These are phyloP conservation scores for Xylariaceae sp. DNA, from an alignment of 2,329 filamentous ascomycete genomes.

Conservation along the genomic window DNA sequence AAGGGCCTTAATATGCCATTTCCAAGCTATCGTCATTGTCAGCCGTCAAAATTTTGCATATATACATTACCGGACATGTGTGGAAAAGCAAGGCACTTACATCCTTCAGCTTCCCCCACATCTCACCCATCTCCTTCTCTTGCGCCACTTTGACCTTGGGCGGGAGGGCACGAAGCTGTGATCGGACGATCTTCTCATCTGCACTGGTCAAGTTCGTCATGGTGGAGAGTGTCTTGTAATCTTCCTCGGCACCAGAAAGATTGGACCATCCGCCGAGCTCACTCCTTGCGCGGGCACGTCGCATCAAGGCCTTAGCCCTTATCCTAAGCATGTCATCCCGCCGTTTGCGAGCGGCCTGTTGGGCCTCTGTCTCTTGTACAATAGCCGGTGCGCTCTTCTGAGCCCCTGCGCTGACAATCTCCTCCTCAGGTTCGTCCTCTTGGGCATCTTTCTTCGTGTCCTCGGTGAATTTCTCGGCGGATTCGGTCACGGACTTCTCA, in stretches of 20 bases:
- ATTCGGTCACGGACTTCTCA: constrained; percentile 43
- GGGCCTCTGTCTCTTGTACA: constrained; percentile 39
- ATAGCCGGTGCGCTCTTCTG: constrained; percentile 53
- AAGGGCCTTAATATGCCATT: constrained; percentile 94
- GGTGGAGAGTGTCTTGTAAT: constrained; percentile 73
- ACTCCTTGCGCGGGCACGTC: constrained; percentile 75
- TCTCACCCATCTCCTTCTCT: constrained; percentile 88
- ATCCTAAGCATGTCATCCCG: constrained; percentile 75
- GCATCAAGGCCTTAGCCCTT: constrained; percentile 81
- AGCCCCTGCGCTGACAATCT: constrained; percentile 67
- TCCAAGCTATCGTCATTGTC: constrained; percentile 65
- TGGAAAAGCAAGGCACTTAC: constrained; percentile 49
- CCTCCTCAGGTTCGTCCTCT: constrained; percentile 58
- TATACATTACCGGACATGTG: not conserved
- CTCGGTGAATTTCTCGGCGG: constrained; percentile 43
- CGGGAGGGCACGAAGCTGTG: constrained; percentile 71
- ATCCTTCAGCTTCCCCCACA: constrained; percentile 96
- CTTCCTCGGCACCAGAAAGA: constrained; percentile 77
- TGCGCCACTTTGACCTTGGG: constrained; percentile 76
- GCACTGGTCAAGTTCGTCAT: constrained; percentile 67
- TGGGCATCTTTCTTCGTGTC: constrained; percentile 56
- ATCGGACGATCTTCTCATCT: constrained; percentile 72
- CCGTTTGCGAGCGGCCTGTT: constrained; percentile 45
- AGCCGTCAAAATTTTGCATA: not conserved
- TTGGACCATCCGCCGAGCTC: constrained; percentile 80